Evolutionary conservation across 2,329 filamentous ascomycete species (phyloP), one percentile per base, ranked within the genome.

Genomic region (Davidsoniella eucalypti): DNA sequence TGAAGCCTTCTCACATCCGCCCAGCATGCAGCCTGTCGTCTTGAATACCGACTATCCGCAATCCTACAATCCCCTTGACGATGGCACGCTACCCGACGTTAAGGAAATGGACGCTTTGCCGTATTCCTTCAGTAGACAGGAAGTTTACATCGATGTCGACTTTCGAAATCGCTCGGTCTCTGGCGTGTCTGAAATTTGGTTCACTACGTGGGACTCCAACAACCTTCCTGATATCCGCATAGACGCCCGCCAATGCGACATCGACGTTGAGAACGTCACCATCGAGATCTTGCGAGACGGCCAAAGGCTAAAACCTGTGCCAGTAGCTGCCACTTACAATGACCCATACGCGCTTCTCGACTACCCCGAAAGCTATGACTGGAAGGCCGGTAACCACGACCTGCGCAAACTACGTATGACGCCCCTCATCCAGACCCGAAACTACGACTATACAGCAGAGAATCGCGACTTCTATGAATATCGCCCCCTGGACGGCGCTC

Each of bases 91-190:
- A 5, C 58, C 60, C 8, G 62, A 62, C 5, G 56, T 63, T 29
- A 56, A 64, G 46, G 66, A 69, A 53, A 53, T 55, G 7, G 61
- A 63, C 4, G 57, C 67, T 2, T 62, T 65, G 14, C 64, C 67
- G 23, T 69, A 67, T 51, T 68, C 73, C 39, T 68, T 96, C 52
- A 73, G 86, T 50, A 82, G 87, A 65, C 90, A 96, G 66, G 84
- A 85, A 62, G 81, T 98, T 46, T 82, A 87, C 58, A 71, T 98
- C 54, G 88, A 96, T 59, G 72, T 98, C 61, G 84, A 94, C 66
- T 93, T 98, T 62, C 73, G 76, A 56, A 76, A 76, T 49, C 82
- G 80, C 64, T 75, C 72, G 59, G 68, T 96, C 59, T 80, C 76
- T 54, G 92, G 92, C 47, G 82, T 76, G 55, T 86, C 84, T 7